These are phyloP conservation scores for Phytophthora meadii DNA, from an alignment of 352 stramenopile species.

Conservation along the genomic window DNA sequence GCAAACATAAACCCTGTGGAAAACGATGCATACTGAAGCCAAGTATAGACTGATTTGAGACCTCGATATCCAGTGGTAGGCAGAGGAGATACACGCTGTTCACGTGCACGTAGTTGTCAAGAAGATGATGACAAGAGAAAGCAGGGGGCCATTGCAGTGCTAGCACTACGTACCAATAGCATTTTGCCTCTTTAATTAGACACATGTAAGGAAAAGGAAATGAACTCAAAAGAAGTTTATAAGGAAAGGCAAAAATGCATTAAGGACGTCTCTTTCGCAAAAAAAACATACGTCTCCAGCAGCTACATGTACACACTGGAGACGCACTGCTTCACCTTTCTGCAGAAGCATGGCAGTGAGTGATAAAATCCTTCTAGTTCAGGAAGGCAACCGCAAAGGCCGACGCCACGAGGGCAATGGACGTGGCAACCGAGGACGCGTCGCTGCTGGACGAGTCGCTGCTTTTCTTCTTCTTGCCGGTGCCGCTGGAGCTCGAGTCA, in stretches of 20 bases:
- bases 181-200: no score
- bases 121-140: constrained; percentile 9
- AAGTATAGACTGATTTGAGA: constrained; percentile 19
- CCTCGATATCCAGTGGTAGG: constrained; percentile 15
- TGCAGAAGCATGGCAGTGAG: constrained; percentile 7
- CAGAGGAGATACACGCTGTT: constrained; percentile 1
- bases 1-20: constrained; percentile 3
- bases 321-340: constrained; percentile 24
- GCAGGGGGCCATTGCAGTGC: no score
- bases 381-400: constrained; percentile 39
- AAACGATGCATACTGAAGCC: constrained; percentile 12
- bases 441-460: constrained; percentile 35
- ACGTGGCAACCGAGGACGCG: constrained; percentile 35
- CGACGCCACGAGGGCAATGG: constrained; percentile 37
- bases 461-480: constrained; percentile 31
- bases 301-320: background rate
- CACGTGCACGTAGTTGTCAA: constrained; percentile 5
- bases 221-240: constrained; percentile 18
- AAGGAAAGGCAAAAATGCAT: constrained; percentile 46
- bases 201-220: no score
- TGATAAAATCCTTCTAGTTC: constrained; percentile 46
- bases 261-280: constrained; percentile 18
- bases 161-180: background rate
- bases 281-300: constrained; percentile 22
- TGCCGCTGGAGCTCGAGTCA: constrained; percentile 31